Evolutionary conservation across 2,329 filamentous ascomycete genomes (phyloP).

Genomic region (Aschersonia sp.): DNA sequence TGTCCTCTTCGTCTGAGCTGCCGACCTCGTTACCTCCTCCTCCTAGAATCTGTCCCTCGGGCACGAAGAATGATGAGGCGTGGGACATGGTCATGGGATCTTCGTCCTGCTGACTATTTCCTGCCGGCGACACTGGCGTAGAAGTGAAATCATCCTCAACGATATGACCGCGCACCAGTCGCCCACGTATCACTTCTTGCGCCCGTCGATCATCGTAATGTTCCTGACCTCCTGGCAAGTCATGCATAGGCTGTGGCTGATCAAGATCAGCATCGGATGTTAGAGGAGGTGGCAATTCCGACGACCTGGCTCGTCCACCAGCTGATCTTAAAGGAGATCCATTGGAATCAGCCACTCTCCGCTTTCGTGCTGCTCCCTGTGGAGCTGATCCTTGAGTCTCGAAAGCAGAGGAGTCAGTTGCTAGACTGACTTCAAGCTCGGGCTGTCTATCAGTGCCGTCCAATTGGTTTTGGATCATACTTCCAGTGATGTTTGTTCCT

Average conservation of each 20-base stretch:
- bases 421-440: slow-evolving; percentile 19
- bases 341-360: slow-evolving; percentile 22
- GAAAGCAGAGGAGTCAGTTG: slow-evolving; percentile 7
- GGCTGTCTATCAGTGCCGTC: slow-evolving; percentile 41
- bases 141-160: slow-evolving; percentile 89
- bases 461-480: slow-evolving; percentile 59
- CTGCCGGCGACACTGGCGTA: slow-evolving; percentile 54
- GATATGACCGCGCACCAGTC: slow-evolving; percentile 84
- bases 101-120: slow-evolving; percentile 50
- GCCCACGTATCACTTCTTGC: slow-evolving; percentile 78
- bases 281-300: slow-evolving; percentile 5
- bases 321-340: slow-evolving; percentile 26
- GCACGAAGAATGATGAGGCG: slow-evolving; percentile 67
- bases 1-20: slow-evolving; percentile 84
- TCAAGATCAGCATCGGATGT: slow-evolving; percentile 7
- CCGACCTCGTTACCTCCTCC: slow-evolving; percentile 73
- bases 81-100: slow-evolving; percentile 71
- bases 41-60: slow-evolving; percentile 54
- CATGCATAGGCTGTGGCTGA: slow-evolving; percentile 11
- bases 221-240: slow-evolving; percentile 18
- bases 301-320: slow-evolving; percentile 7
- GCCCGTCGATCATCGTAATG: slow-evolving; percentile 67
- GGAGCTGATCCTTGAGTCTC: slow-evolving; percentile 8
- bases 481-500: slow-evolving; percentile 58
- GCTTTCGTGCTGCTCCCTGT: slow-evolving; percentile 7